Base-by-base conservation (phyloP, 768 basidiomycete genomes). In the Macrolepiota dolichaula region DNA sequence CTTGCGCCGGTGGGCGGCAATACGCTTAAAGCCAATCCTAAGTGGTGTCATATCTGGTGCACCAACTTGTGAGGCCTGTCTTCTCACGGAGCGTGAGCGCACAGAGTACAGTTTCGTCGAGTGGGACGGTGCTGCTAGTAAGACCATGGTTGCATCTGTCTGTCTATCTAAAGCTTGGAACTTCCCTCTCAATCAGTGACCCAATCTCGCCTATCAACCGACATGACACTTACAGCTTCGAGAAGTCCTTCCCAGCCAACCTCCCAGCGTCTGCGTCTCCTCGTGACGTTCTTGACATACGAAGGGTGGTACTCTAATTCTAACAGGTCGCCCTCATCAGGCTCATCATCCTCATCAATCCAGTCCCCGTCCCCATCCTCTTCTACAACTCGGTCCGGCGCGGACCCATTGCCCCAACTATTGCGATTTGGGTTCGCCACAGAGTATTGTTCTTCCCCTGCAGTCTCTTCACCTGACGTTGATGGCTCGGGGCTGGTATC, bases 401-500 rank as follows among this genome's bases (percentile, higher is more conserved):
- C 56, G 22, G 64, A 60, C 9, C 71, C 74, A 61, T 72, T 71
- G 1, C 71, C 72, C 71, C 73, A 77, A 27, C 69, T 65, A 37
- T 55, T 57, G 11, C 58, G 47, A 25, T 44, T 59, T 7, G 46
- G 29, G 25, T 35, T 52, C 12, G 37, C 11, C 37, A 15, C 17
- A 15, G 50, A 29, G 38, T 62, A 63, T 46, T 51, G 47, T 38
- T 65, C 55, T 67, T 91, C 91, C 0, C 89, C 91, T 0, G 89
- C 89, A 1, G 88, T 91, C 71, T 91, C 89, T 69, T 92, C 91
- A 1, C 89, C 89, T 17, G 84, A 86, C 0, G 86, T 86, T 10
- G 86, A 87, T 49, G 83, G 81, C 74, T 92, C 91, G 0, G 89
- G 90, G 63, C 87, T 91, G 11, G 90, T 92, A 65, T 92, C 91